Base-by-base conservation (phyloP, 768 basidiomycete species). In the Rhizopogon salebrosus region DNA sequence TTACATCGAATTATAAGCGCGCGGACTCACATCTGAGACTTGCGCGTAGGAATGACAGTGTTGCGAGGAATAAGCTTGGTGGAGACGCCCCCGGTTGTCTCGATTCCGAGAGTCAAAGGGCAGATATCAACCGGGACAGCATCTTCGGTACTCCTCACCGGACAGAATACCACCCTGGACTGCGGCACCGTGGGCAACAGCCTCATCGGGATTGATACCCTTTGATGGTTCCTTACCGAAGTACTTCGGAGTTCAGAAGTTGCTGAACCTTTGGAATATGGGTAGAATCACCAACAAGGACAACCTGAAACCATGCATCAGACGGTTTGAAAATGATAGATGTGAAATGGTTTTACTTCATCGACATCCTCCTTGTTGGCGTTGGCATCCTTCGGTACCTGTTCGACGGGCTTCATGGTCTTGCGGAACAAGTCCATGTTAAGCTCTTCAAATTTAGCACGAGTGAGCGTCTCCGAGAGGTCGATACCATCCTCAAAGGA, bases 231-330 rank as follows among this genome's bases (percentile, higher is more conserved):
- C 95, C 78, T 91, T 97, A 68, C 92, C 89, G 72, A 98, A 99
- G 80, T 83, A 98, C 70, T 98, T 95, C 73, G n/a, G n/a, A n/a
- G n/a, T 93, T 94, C 67, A 99, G 85, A 69, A 98, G 91, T 64
- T 97, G 92, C 66, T 97, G 94, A 59, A 99, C 93, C 79, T 95
- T 97, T 72, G 95, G 95, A 64, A 99, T 99, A 85, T 95, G 95
- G 62, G 95, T 99, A 26, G 95, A 98, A 72, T 93, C 93, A 72
- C 93, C 93, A 55, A 95, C 93, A 49, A 95, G 91, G 46, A 93
- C 89, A 58, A 92, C 77, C 87, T 85, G 45, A 24, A 2, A 34
- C 5, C 1, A 2, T 7, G 14, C 43, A 45, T 46, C 16, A n/a
- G 49, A 16, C 0, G 48, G 3, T n/a, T 7, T 8, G 6, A 5